phyloP scores from a whole-genome alignment of 768 basidiomycete species.

The Amanita molliuscula region DNA sequence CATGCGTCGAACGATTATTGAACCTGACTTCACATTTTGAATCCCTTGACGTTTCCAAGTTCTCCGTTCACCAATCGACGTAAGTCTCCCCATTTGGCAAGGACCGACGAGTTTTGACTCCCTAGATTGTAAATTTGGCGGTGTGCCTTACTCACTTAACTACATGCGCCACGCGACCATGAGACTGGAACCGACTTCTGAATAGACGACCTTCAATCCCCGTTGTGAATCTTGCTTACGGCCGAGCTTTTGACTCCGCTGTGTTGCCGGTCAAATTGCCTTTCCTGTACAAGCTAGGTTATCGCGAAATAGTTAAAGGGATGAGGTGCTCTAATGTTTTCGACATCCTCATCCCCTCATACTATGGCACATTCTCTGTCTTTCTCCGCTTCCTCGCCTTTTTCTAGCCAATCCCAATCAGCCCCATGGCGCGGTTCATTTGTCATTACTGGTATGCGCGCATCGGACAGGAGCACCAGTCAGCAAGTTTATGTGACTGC shows the following conservation, averaged over 20 bases:
- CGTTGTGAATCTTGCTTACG: slow-evolving; percentile 6
- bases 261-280: slow-evolving; percentile 7
- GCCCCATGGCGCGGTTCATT: slow-evolving; percentile 52
- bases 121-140: slow-evolving; percentile 12
- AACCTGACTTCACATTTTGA: slow-evolving; percentile 6
- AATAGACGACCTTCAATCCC: slow-evolving; percentile 2
- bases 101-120: slow-evolving; percentile 8
- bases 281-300: slow-evolving; percentile 6
- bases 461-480: slow-evolving; percentile 34
- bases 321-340: slow-evolving; percentile 17
- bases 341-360: slow-evolving; percentile 18
- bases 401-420: slow-evolving; percentile 32
- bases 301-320: slow-evolving; percentile 30
- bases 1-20: slow-evolving; percentile 3
- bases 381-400: slow-evolving; percentile 49
- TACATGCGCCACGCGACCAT: slow-evolving; percentile 24
- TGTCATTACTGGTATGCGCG: slow-evolving; percentile 37
- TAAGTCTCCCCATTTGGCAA: slow-evolving; percentile 8
- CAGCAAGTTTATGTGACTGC: slow-evolving; percentile 51
- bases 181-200: slow-evolving; percentile 15
- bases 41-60: slow-evolving; percentile 22
- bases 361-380: slow-evolving; percentile 53
- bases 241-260: slow-evolving; percentile 1
- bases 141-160: slow-evolving; percentile 22
- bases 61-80: slow-evolving; percentile 12